Conservation (phyloP, 176 grass and related monocot genomes). For the Avena sativa region DNA sequence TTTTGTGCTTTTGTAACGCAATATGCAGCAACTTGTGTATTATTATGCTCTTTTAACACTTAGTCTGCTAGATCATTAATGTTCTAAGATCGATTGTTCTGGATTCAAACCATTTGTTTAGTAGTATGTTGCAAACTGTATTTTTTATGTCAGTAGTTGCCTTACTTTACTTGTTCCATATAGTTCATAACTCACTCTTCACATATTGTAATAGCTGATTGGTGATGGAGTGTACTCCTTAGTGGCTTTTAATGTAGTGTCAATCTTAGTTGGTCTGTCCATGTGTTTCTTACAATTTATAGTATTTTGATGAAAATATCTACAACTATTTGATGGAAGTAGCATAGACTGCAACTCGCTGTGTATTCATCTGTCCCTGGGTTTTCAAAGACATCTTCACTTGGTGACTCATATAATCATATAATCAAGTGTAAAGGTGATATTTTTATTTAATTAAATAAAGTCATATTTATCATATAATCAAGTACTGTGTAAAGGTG, state of each 20-base stretch:
- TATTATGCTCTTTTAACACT: neutral
- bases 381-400: neutral
- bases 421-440: neutral
- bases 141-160: conserved; percentile 39
- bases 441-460: conserved; percentile 10
- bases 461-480: neutral
- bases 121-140: conserved; percentile 16
- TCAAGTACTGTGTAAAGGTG: neutral
- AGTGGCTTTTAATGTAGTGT: neutral
- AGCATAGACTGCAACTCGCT: neutral
- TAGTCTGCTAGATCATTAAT: conserved; percentile 7
- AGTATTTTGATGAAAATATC: neutral
- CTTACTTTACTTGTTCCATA: conserved; percentile 11
- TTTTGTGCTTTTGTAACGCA: neutral
- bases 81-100: neutral
- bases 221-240: neutral
- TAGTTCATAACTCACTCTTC: conserved; percentile 14
- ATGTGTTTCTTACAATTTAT: neutral
- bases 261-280: neutral
- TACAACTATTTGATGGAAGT: neutral
- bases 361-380: neutral
- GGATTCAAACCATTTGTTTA: conserved; percentile 18
- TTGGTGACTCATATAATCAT: neutral
- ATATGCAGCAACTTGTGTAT: neutral
- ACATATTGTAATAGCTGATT: neutral